phyloP scores from a whole-genome alignment of 2,329 filamentous ascomycete genomes.

The Camptophora hylomeconis region DNA sequence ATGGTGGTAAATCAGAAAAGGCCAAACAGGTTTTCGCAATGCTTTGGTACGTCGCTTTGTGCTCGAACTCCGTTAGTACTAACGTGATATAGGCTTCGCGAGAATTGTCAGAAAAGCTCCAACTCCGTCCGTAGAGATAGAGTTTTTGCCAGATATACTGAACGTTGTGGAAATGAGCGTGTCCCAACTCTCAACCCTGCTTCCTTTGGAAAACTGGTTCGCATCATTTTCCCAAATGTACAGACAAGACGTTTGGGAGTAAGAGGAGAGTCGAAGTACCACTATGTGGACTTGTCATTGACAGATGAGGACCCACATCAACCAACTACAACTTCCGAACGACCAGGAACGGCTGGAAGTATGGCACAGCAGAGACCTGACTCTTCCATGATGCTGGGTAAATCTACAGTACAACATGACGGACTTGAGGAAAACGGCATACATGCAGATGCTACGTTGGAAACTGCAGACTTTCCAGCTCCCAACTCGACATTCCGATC shows the following conservation, averaged over 20 bases:
- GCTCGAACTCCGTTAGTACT: neutral
- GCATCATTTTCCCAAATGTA: constrained; percentile 88
- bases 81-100: constrained; percentile 27
- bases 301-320: constrained; percentile 14
- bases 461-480: constrained; percentile 21
- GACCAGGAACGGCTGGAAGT: constrained; percentile 12
- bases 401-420: neutral
- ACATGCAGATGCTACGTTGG: constrained; percentile 13
- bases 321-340: constrained; percentile 8
- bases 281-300: constrained; percentile 52
- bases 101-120: constrained; percentile 33
- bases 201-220: constrained; percentile 92
- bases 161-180: constrained; percentile 79
- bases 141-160: constrained; percentile 92
- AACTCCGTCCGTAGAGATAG: constrained; percentile 76
- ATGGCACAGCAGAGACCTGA: constrained; percentile 9
- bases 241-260: constrained; percentile 87
- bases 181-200: constrained; percentile 93
- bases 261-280: constrained; percentile 94
- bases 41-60: constrained; percentile 30
- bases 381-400: constrained; percentile 4
- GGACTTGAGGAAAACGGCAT: constrained; percentile 1
- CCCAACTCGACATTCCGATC: constrained; percentile 15
- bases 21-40: constrained; percentile 40
- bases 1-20: constrained; percentile 37